A percentile compares a stretch with the other conserved stretches of the same genome.
Evolutionary conservation across 768 basidiomycete species (phyloP).

Genomic region (Lactarius akahatsu): DNA sequence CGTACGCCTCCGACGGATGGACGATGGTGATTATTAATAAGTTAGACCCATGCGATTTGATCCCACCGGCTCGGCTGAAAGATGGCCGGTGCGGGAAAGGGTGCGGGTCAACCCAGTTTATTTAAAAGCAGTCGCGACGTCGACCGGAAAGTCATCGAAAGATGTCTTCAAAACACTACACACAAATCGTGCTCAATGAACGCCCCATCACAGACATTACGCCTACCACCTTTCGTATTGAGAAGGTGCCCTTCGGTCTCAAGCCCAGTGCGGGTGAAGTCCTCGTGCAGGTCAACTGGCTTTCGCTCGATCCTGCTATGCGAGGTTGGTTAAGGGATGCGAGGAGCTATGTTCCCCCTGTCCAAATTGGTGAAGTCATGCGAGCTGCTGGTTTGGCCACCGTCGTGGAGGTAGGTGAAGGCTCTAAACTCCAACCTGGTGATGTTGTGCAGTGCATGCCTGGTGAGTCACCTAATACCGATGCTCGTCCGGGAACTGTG

Average conservation of each 20-base stretch:
- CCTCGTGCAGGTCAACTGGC: slow-evolving; percentile 73
- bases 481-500: background rate
- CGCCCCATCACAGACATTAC: slow-evolving; percentile 69
- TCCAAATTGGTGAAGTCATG: slow-evolving; percentile 57
- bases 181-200: slow-evolving; percentile 71
- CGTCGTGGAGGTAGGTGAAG: slow-evolving; percentile 57
- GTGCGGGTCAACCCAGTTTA: background rate
- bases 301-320: slow-evolving; percentile 91
- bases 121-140: background rate
- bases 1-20: background rate
- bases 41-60: background rate
- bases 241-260: slow-evolving; percentile 53
- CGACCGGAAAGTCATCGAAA: background rate
- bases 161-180: slow-evolving; percentile 41
- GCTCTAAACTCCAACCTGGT: slow-evolving; percentile 57
- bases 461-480: slow-evolving; percentile 46
- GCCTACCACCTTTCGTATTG: slow-evolving; percentile 69
- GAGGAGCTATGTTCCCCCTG: slow-evolving; percentile 61
- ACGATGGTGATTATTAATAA: background rate
- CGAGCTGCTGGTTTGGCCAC: slow-evolving; percentile 64
- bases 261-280: slow-evolving; percentile 54
- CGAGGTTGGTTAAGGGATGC: slow-evolving; percentile 74
- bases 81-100: background rate
- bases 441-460: slow-evolving; percentile 63
- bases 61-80: background rate